These are phyloP conservation scores for Penicillium paneum DNA, from an alignment of 2,329 filamentous ascomycete species.

Conservation along the genomic window DNA sequence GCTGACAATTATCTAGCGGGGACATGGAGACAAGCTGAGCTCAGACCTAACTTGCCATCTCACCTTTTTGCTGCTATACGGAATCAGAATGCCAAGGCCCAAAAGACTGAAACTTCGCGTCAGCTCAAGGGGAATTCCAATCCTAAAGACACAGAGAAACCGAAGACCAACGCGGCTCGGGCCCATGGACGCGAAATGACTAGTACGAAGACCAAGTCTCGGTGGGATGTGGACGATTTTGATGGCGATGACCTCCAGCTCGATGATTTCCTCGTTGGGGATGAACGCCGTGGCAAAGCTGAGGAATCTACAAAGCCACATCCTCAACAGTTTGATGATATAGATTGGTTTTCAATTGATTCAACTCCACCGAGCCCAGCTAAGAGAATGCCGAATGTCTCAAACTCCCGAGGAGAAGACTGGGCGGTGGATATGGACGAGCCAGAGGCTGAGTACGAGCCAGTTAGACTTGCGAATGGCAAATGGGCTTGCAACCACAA, in stretches of 20 bases:
- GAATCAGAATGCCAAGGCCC: neutral
- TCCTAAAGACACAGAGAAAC: slow-evolving; percentile 16
- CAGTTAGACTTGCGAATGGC: slow-evolving; percentile 62
- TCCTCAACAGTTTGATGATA: slow-evolving; percentile 10
- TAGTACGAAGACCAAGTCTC: slow-evolving; percentile 6
- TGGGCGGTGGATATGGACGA: slow-evolving; percentile 9
- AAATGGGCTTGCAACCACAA: slow-evolving; percentile 71
- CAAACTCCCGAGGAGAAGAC: slow-evolving; percentile 4
- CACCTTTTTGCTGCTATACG: slow-evolving; percentile 41
- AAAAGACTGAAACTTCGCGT: neutral
- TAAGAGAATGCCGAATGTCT: neutral
- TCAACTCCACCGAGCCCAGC: slow-evolving; percentile 9
- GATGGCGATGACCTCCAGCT: slow-evolving; percentile 54
- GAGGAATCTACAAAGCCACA: neutral
- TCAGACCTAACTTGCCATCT: slow-evolving; percentile 50
- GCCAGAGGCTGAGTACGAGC: slow-evolving; percentile 31
- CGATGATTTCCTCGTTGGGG: slow-evolving; percentile 48
- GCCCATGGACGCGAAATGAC: slow-evolving; percentile 20
- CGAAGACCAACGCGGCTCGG: slow-evolving; percentile 16
- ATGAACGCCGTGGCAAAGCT: neutral
- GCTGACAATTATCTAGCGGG: slow-evolving; percentile 46
- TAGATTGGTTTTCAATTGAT: slow-evolving; percentile 23
- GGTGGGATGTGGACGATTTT: slow-evolving; percentile 47
- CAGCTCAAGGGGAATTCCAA: neutral
- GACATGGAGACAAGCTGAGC: slow-evolving; percentile 52